phyloP scores from a whole-genome alignment of 306 rosid species.

The Cucumis melo region DNA sequence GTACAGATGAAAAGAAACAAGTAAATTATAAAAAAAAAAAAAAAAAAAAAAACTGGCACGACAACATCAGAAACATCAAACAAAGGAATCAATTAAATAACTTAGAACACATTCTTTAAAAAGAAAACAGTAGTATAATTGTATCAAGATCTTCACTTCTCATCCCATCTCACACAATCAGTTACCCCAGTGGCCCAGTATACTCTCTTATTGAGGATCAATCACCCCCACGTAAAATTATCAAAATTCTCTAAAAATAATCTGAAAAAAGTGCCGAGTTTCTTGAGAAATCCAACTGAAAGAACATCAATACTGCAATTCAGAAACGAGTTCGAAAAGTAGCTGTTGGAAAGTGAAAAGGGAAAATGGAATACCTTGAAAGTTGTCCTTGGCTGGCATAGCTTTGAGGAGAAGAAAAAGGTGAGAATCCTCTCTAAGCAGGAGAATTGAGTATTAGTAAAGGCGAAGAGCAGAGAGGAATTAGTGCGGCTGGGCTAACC shows the following conservation, averaged over 20 bases:
- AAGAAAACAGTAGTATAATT: not conserved
- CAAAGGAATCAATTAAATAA: not conserved
- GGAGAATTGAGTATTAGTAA: not conserved
- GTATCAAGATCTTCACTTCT: not conserved
- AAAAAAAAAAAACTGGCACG: not conserved
- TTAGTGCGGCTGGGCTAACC: not conserved
- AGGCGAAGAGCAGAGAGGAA: not conserved
- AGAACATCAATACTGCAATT: not conserved
- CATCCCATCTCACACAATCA: not conserved
- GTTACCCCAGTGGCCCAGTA: not conserved
- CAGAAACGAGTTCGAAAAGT: not conserved
- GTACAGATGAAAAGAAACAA: not conserved
- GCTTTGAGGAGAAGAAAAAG: conserved; percentile 1
- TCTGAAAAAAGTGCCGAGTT: not conserved
- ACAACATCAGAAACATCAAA: not conserved
- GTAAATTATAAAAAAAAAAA: not conserved
- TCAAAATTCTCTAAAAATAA: not conserved
- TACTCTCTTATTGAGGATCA: not conserved
- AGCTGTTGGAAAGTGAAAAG: not conserved
- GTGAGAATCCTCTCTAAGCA: not conserved
- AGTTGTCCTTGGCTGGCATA: conserved; percentile 39
- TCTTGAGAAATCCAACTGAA: not conserved
- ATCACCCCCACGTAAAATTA: not conserved
- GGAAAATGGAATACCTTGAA: conserved; percentile 26
- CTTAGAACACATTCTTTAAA: not conserved